Percentiles rank a stretch among this genome's conserved stretches.
Conservation (phyloP, 2,329 filamentous ascomycete species). For the Fusarium buxicola region DNA sequence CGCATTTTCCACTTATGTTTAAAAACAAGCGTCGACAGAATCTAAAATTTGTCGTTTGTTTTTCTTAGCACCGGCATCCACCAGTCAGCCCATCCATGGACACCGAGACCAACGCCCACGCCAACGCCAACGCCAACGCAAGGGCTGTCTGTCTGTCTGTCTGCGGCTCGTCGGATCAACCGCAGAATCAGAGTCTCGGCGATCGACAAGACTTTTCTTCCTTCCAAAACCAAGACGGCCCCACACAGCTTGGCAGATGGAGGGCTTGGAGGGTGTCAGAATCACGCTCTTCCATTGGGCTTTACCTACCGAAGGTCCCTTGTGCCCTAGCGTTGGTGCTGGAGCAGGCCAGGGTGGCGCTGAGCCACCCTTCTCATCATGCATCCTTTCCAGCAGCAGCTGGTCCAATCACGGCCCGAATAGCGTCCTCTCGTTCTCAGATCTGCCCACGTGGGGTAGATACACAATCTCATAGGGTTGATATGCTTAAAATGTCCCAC, state of each 20-base stretch:
- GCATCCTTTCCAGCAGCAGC: no score
- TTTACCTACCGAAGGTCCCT: not conserved
- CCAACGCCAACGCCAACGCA: no score
- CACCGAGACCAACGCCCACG: no score
- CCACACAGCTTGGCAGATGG: slow-evolving; percentile 20
- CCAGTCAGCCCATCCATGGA: no score
- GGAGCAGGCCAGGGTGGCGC: slow-evolving; percentile 13
- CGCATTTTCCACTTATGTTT: not conserved
- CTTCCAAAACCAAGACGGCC: slow-evolving; percentile 13
- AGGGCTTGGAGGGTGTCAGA: not conserved
- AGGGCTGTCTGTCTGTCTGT: no score
- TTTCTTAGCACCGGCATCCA: no score
- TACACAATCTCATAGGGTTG: slow-evolving; percentile 25
- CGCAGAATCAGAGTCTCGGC: not conserved
- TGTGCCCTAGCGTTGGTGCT: not conserved
- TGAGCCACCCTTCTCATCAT: no score
- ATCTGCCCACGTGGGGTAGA: slow-evolving; percentile 32
- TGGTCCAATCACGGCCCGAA: slow-evolving; percentile 11
- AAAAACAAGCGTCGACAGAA: not conserved
- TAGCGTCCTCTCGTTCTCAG: not conserved
- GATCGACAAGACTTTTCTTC: slow-evolving; percentile 19
- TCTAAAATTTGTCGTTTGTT: not conserved
- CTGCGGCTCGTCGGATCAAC: slow-evolving; percentile 8
- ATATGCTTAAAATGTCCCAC: slow-evolving; percentile 35
- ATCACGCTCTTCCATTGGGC: no score